These are phyloP conservation scores for Wickerhamomyces chaumierensis DNA, from an alignment of 805 yeast genomes.

Conservation along the genomic window DNA sequence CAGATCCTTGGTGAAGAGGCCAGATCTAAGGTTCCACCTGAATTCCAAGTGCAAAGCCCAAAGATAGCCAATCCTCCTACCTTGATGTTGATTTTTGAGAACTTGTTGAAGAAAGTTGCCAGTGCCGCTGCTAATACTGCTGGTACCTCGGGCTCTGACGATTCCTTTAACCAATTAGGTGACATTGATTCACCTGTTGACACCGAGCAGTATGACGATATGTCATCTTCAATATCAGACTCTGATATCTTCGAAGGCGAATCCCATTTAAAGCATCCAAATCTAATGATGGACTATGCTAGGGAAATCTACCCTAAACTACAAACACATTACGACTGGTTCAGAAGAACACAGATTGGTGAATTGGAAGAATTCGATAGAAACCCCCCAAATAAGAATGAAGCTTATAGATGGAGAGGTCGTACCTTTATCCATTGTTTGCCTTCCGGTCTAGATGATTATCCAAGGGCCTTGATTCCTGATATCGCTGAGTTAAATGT, in stretches of 20 bases:
- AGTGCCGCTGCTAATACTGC: not conserved
- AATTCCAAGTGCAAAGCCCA: slow-evolving; percentile 79
- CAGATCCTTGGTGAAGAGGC: slow-evolving; percentile 89
- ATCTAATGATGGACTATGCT: slow-evolving; percentile 48
- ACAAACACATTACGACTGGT: slow-evolving; percentile 74
- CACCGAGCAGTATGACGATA: slow-evolving; percentile 10
- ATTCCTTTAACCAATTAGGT: slow-evolving; percentile 13
- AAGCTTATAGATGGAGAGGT: slow-evolving; percentile 89
- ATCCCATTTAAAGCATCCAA: slow-evolving; percentile 46
- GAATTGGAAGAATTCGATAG: slow-evolving; percentile 62
- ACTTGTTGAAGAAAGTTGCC: slow-evolving; percentile 27
- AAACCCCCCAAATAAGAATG: slow-evolving; percentile 35
- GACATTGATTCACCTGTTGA: slow-evolving; percentile 21
- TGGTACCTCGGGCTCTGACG: too few relatives aligned
- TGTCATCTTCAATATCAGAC: slow-evolving; percentile 14
- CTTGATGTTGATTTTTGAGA: slow-evolving; percentile 59
- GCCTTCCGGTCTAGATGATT: slow-evolving; percentile 92
- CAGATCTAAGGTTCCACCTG: slow-evolving; percentile 74
- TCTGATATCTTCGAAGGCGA: slow-evolving; percentile 29
- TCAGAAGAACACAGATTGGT: slow-evolving; percentile 72
- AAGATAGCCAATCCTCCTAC: slow-evolving; percentile 95
- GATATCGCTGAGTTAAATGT: slow-evolving; percentile 86
- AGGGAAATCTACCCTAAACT: slow-evolving; percentile 64
- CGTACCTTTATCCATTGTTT: slow-evolving; percentile 76
- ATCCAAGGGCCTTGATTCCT: slow-evolving; percentile 74